A percentile compares a stretch with the other conserved stretches of the same genome.
Conservation (phyloP, 2,329 filamentous ascomycete genomes). For the Fusarium sp. region DNA sequence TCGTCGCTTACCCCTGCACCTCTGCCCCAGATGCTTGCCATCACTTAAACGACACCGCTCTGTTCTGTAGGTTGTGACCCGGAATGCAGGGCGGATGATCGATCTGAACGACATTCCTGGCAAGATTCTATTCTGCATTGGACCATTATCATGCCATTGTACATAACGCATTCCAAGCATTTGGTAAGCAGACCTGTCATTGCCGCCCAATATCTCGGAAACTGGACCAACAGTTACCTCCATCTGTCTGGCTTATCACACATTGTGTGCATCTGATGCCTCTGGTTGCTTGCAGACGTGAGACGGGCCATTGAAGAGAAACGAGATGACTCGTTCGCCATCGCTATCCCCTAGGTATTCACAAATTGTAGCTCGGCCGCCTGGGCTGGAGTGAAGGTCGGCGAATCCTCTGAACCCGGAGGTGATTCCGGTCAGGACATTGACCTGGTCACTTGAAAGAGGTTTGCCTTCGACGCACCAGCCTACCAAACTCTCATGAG, state of each 20-base stretch:
- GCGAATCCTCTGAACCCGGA: constrained; percentile 45
- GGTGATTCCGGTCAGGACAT: constrained; percentile 48
- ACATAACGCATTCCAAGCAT: neutral
- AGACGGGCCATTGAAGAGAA: constrained; percentile 44
- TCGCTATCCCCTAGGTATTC: constrained; percentile 49
- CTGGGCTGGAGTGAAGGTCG: constrained; percentile 28
- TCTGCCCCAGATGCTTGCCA: constrained; percentile 1
- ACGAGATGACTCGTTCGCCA: constrained; percentile 46
- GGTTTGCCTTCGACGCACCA: constrained; percentile 46
- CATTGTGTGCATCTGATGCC: neutral
- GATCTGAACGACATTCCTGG: constrained; percentile 10
- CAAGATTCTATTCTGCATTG: constrained; percentile 1
- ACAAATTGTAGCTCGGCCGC: constrained; percentile 38
- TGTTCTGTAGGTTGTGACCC: constrained; percentile 13
- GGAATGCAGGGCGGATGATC: constrained; percentile 22
- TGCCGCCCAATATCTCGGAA: constrained; percentile 6
- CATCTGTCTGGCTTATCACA: neutral
- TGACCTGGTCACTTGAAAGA: constrained; percentile 42
- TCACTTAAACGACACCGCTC: neutral
- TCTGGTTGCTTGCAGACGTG: neutral
- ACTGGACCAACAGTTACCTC: constrained; percentile 10
- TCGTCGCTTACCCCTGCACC: constrained; percentile 6
- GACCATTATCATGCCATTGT: constrained; percentile 7
- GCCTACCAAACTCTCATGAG: constrained; percentile 27
- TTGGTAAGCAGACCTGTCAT: constrained; percentile 7